phyloP scores from a whole-genome alignment of 371 early-diverging fungal genomes.

The Lichtheimia hyalospora region DNA sequence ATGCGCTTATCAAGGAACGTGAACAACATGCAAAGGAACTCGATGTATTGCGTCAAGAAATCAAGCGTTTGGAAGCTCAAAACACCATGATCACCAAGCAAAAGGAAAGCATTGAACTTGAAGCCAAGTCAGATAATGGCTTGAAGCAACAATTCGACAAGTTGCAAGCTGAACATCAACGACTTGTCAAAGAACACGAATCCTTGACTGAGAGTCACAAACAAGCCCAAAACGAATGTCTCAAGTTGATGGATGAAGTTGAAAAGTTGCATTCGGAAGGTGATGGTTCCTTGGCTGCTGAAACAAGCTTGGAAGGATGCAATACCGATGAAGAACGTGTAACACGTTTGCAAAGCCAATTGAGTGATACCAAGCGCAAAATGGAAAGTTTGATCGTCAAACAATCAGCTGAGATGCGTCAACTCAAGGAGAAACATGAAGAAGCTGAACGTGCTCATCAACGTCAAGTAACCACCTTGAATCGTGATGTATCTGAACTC shows the following conservation, averaged over 20 bases:
- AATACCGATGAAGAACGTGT: conserved; percentile 24
- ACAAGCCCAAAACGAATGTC: conserved; percentile 68
- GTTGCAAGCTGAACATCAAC: conserved; percentile 57
- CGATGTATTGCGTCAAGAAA: conserved; percentile 34
- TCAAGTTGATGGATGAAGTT: conserved; percentile 76
- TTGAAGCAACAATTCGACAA: conserved; percentile 17
- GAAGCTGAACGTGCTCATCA: conserved; percentile 62
- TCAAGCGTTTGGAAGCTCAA: conserved; percentile 35
- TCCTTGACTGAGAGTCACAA: conserved; percentile 63
- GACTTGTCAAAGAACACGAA: conserved; percentile 48
- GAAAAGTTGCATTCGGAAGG: conserved; percentile 68
- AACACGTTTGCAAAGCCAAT: conserved; percentile 24
- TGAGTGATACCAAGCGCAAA: conserved; percentile 53
- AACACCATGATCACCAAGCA: conserved; percentile 43
- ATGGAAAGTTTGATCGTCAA: conserved; percentile 45
- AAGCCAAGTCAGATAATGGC: conserved; percentile 26
- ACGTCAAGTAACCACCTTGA: conserved; percentile 53
- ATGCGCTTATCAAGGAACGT: conserved; percentile 19
- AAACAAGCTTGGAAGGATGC: conserved; percentile 22
- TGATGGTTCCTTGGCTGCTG: conserved; percentile 25
- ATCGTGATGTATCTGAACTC: conserved; percentile 69
- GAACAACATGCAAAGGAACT: conserved; percentile 33
- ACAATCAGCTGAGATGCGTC: conserved; percentile 58
- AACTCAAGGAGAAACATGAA: conserved; percentile 50
- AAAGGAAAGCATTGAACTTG: conserved; percentile 51